phyloP scores from a whole-genome alignment of 441 rosid species.

The Isatis lusitanica region DNA sequence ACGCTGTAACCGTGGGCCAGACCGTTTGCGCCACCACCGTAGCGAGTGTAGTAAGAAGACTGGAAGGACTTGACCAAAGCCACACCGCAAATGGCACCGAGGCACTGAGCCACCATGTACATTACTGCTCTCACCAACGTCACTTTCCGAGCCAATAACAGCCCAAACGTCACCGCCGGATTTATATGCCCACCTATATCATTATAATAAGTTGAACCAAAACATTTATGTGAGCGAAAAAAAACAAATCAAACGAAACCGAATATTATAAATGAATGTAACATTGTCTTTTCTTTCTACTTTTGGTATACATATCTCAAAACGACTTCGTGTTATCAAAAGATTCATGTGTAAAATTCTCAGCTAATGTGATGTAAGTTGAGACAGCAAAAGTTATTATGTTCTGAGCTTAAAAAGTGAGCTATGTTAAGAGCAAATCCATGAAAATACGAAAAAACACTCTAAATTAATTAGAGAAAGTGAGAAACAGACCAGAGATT shows the following conservation, averaged over 20 bases:
- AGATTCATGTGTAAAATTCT: not conserved
- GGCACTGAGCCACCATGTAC: slow-evolving; percentile 80
- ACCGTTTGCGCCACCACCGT: slow-evolving; percentile 76
- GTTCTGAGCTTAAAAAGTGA: not conserved
- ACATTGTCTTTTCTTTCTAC: not conserved
- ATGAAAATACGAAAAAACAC: not conserved
- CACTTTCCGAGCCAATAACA: slow-evolving; percentile 77
- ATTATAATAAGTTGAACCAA: not conserved
- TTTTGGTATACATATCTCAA: not conserved
- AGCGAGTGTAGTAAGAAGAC: slow-evolving; percentile 45
- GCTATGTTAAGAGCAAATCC: not conserved
- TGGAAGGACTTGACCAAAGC: slow-evolving; percentile 84
- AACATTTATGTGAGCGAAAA: not conserved
- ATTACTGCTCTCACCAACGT: slow-evolving; percentile 63
- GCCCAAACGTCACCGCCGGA: slow-evolving; percentile 86
- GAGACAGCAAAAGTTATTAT: not conserved
- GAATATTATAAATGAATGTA: not conserved
- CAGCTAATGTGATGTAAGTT: not conserved
- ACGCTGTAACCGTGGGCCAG: slow-evolving; percentile 54
- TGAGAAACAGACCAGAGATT: slow-evolving; percentile 60
- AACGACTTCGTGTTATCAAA: not conserved
- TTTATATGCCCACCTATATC: slow-evolving; percentile 83
- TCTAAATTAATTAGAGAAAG: not conserved
- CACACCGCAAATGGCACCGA: slow-evolving; percentile 85
- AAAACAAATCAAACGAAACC: not conserved